Conservation (phyloP, 1,284 basidiomycete species). For the Vanrija sp. region DNA sequence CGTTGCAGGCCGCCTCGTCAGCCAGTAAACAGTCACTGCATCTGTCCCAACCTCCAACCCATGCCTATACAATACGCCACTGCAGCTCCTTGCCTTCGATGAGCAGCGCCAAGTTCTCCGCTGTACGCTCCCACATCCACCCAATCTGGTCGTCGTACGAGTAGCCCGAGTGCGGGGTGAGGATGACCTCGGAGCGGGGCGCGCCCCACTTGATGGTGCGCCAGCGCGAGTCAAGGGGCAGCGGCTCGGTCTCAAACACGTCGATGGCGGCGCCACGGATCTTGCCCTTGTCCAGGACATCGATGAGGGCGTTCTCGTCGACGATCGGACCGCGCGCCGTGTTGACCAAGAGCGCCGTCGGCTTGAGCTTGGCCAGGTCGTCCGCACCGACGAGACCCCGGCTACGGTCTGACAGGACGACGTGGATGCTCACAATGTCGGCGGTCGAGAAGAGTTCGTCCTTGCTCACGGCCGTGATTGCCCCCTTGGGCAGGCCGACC, state of each 20-base stretch:
- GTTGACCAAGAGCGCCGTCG: conserved; percentile 21
- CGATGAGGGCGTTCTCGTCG: conserved; percentile 47
- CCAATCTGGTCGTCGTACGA: conserved; percentile 19
- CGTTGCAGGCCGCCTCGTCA: no score
- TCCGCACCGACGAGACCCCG: conserved; percentile 1
- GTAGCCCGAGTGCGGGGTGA: conserved; percentile 63
- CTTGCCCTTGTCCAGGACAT: conserved; percentile 26
- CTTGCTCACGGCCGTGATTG: conserved; percentile 49
- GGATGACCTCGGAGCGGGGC: conserved; percentile 44
- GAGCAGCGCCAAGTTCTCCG: conserved; percentile 19
- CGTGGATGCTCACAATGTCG: conserved; percentile 41
- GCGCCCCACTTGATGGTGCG: conserved; percentile 50
- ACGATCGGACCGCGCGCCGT: conserved; percentile 24
- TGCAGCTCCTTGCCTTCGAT: conserved; percentile 14
- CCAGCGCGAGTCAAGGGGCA: conserved; percentile 56
- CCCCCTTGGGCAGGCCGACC: conserved; percentile 29
- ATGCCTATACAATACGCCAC: conserved; percentile 3
- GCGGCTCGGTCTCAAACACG: conserved; percentile 62
- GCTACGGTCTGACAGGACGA: background rate
- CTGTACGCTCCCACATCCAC: conserved; percentile 25
- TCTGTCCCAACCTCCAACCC: no score
- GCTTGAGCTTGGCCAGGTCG: conserved; percentile 20
- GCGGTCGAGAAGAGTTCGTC: conserved; percentile 56
- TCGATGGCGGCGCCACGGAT: conserved; percentile 39
- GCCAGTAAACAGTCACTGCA: no score